Evolutionary conservation across 2,329 filamentous ascomycete genomes (phyloP), one percentile per base, ranked within the genome.

Genomic region (Orbilia ellipsospora): DNA sequence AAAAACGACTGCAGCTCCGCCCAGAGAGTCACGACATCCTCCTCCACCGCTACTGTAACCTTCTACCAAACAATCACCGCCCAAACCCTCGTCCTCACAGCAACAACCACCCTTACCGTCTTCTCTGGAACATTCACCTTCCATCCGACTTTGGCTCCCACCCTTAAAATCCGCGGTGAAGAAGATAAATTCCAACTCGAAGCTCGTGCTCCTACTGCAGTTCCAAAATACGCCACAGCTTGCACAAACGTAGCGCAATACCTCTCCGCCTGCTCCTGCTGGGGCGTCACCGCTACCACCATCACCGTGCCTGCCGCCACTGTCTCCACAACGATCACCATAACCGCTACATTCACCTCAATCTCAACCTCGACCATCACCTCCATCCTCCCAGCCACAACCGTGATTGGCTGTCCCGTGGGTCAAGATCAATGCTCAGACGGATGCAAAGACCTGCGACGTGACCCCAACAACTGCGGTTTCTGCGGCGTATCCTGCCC

Each of bases 191-290:
- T n/a, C n/a, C n/a, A n/a, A n/a, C n/a, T n/a, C n/a, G n/a, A n/a
- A n/a, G n/a, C n/a, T n/a, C n/a, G n/a, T n/a, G n/a, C n/a, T n/a
- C n/a, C n/a, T n/a, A n/a, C n/a, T n/a, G n/a, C 69, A 59, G 78
- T 84, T 65, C 84, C 84, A 59, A 78, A 81, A 66, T 85, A 84
- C 80, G 83, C 83, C 59, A 81, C 81, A 16, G 79, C 80, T 50
- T 85, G 83, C 80, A 79, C 80, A 61, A 77, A 80, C 48, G 78
- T 78, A n/a, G 78, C 77, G 40, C 79, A 80, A 57, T 85, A 84
- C 81, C 80, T 82, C 26, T 83, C 83, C 44, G 84, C 82, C 63
- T 85, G 84, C 82, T 81, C 80, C 61, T 85, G 84, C 83, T 85
- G 82, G 80, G 83, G 84, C 55, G 81, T 85, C 80, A 84, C 83